Evolutionary conservation across 352 stramenopile genomes (phyloP), one percentile per base, ranked within the genome.

Genomic region (Pythium phragmitis): DNA sequence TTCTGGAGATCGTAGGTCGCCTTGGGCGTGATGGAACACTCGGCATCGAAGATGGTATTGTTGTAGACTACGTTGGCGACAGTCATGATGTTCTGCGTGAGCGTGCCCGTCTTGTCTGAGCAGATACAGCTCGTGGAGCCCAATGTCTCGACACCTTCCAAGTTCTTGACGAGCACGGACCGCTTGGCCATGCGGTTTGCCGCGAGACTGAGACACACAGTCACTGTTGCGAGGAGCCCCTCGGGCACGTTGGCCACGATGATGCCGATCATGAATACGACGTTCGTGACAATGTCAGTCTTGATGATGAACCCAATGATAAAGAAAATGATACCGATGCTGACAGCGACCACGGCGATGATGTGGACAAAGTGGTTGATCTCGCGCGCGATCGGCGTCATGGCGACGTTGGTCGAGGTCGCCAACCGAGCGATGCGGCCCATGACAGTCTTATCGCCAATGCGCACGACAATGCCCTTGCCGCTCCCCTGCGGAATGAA

Each of bases 251-350:
- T 93, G n/a, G 72, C 66, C 2, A 98, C 91, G 55, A 98, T 98
- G 60, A 98, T 97, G 63, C 89, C 92, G 57, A 98, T 98, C 89
- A 98, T 97, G 66, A 97, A 97, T 37, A 88, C 92, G 43, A 88
- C 59, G 47, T 81, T 81, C 8, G 69, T 75, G 43, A 73, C 48
- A 34, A 76, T 74, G 13, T 81, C 70, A 14, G 68, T 75, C 67
- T 79, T 79, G 59, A 79, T 80, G 46, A 79, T 70, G 39, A 82
- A 74, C 5, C 73, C 73, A 42, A 83, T 77, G 48, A 75, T 71
- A 57, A 83, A 80, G 48, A 83, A 83, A 33, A 80, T 75, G 46
- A 81, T 52, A 23, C 73, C 75, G 34, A 77, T 83, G 4, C 47
- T 47, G 4, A 80, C 64, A 3, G 75, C 75, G n/a, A 83, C 73